Percentiles rank a stretch among this genome's conserved stretches.
Evolutionary conservation across 345 rosid genomes (phyloP).

Genomic region (Pelargonium nanum): DNA sequence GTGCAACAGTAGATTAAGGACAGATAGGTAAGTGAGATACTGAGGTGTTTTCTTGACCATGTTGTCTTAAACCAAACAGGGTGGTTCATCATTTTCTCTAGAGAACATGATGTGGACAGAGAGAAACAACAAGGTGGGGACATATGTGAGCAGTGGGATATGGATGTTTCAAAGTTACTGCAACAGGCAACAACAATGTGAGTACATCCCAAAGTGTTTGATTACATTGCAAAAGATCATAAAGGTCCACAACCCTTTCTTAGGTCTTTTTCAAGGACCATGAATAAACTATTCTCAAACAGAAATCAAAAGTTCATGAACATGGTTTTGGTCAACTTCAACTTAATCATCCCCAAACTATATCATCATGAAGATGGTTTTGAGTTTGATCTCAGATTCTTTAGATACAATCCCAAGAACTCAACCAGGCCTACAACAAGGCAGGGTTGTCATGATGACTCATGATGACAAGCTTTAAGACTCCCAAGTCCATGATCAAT

Average conservation of each 20-base stretch:
- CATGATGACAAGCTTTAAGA: background rate
- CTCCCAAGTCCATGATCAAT: background rate
- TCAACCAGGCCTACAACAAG: too few species aligned
- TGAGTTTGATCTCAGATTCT: too few species aligned
- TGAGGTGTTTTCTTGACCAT: background rate
- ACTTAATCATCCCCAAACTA: background rate
- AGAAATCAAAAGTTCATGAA: background rate
- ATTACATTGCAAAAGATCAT: background rate
- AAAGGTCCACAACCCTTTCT: too few species aligned
- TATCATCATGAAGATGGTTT: background rate
- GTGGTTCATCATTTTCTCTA: background rate
- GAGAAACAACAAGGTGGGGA: background rate
- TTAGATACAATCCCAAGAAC: too few species aligned
- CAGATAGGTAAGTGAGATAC: background rate
- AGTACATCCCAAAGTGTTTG: too few species aligned
- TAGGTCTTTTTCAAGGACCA: too few species aligned
- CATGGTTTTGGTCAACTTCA: too few species aligned
- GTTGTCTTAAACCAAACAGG: too few species aligned
- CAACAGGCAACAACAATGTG: background rate
- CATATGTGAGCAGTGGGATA: background rate
- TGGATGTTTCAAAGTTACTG: background rate
- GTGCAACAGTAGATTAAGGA: slow-evolving; percentile 19
- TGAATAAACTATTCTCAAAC: too few species aligned
- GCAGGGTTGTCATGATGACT: background rate
- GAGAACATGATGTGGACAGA: background rate